These are phyloP conservation scores for Phylloporus sp. DNA, from an alignment of 768 basidiomycete genomes.

Conservation along the genomic window DNA sequence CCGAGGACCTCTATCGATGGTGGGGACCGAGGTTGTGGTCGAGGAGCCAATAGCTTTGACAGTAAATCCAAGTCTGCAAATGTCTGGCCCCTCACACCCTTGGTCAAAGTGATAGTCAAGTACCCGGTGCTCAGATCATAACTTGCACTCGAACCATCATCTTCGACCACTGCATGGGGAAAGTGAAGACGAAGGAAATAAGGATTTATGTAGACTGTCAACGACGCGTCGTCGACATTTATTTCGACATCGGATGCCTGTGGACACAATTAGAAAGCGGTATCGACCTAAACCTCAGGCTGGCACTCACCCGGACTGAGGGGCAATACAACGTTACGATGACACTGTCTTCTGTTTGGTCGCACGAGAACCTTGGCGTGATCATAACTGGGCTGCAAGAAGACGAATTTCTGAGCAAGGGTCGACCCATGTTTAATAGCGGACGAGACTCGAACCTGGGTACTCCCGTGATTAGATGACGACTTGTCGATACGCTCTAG, in stretches of 20 bases:
- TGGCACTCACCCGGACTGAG: constrained; percentile 56
- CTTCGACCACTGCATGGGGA: constrained; percentile 59
- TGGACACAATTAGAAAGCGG: constrained; percentile 11
- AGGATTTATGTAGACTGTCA: constrained; percentile 76
- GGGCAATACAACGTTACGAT: constrained; percentile 65
- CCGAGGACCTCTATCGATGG: constrained; percentile 59
- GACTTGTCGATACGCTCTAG: not conserved
- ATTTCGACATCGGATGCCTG: constrained; percentile 85
- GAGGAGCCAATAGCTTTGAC: constrained; percentile 72
- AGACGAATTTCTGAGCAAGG: not conserved
- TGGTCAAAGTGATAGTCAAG: constrained; percentile 69
- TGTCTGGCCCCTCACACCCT: constrained; percentile 58
- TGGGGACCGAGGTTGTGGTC: constrained; percentile 30
- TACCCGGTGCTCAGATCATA: constrained; percentile 81
- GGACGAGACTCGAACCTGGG: not conserved
- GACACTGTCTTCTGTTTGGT: constrained; percentile 55
- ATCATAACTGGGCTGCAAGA: constrained; percentile 49
- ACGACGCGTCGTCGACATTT: constrained; percentile 62
- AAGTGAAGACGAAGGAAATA: constrained; percentile 83
- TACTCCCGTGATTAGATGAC: not conserved
- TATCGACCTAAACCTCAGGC: not conserved
- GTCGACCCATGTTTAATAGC: not conserved
- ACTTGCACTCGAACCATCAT: constrained; percentile 59
- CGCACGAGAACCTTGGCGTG: constrained; percentile 71
- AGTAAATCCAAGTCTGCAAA: constrained; percentile 79